These are phyloP conservation scores for Globisporangium abappressorium DNA, from an alignment of 352 stramenopile genomes.

Conservation along the genomic window DNA sequence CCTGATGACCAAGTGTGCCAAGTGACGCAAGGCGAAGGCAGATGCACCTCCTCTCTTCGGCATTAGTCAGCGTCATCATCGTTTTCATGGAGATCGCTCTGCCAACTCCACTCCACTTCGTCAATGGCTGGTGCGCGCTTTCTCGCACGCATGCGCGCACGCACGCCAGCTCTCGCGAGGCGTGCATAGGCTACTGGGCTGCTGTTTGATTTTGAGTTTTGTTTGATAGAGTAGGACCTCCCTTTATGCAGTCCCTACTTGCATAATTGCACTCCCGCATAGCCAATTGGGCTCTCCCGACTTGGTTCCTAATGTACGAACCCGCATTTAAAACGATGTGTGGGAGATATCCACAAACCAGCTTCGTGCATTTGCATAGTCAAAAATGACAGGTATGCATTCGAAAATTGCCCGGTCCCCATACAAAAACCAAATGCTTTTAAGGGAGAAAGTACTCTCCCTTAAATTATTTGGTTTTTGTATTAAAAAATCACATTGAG, in stretches of 20 bases:
- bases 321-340: neutral
- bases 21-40: neutral
- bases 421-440: neutral
- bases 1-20: neutral
- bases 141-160: slow-evolving; percentile 4
- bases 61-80: neutral
- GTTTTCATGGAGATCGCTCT: neutral
- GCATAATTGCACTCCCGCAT: neutral
- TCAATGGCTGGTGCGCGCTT: neutral
- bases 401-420: neutral
- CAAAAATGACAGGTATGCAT: neutral
- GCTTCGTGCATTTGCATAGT: neutral
- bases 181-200: neutral
- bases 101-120: neutral
- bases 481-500: too few relatives aligned
- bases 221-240: too few relatives aligned
- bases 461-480: too few relatives aligned
- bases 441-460: neutral
- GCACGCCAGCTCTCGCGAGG: neutral
- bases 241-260: neutral
- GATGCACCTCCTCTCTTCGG: neutral
- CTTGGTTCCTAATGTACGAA: neutral
- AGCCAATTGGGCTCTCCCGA: neutral
- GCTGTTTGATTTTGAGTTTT: neutral
- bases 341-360: neutral